Evolutionary conservation across 202 grass and related monocot genomes (phyloP).

Genomic region (Schoenoplectus triqueter): DNA sequence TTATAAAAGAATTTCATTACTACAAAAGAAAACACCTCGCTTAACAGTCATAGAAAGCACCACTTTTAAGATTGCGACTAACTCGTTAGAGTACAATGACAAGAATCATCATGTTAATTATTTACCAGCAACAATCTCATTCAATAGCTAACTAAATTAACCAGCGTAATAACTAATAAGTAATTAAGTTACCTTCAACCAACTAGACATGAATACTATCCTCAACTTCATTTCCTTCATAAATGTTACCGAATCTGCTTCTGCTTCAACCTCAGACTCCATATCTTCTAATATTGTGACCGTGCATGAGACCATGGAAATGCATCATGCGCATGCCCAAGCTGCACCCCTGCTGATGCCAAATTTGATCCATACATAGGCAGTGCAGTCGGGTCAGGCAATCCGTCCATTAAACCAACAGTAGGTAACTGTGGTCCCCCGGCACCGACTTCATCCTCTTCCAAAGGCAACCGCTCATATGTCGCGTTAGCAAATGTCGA

Average conservation of each 20-base stretch:
- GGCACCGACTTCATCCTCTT: constrained; percentile 46
- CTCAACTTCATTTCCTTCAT: neutral
- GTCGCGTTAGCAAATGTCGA: constrained; percentile 75
- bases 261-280: neutral
- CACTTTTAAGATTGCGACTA: constrained; percentile 10
- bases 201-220: neutral
- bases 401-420: constrained; percentile 40
- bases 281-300: constrained; percentile 52
- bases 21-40: constrained; percentile 15
- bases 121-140: constrained; percentile 26
- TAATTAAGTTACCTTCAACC: constrained; percentile 26
- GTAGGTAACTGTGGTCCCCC: neutral
- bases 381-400: constrained; percentile 60
- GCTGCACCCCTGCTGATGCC: constrained; percentile 47
- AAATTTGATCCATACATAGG: constrained; percentile 58
- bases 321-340: constrained; percentile 41
- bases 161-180: neutral
- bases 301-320: constrained; percentile 63
- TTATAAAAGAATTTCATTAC: neutral
- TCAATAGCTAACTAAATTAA: constrained; percentile 2
- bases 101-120: constrained; percentile 4
- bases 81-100: constrained; percentile 26
- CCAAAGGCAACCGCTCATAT: constrained; percentile 74
- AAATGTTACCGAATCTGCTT: neutral
- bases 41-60: constrained; percentile 26